These are phyloP conservation scores for Dryadomyces quercus-mongolicae DNA, from an alignment of 2,329 filamentous ascomycete species.

Conservation along the genomic window DNA sequence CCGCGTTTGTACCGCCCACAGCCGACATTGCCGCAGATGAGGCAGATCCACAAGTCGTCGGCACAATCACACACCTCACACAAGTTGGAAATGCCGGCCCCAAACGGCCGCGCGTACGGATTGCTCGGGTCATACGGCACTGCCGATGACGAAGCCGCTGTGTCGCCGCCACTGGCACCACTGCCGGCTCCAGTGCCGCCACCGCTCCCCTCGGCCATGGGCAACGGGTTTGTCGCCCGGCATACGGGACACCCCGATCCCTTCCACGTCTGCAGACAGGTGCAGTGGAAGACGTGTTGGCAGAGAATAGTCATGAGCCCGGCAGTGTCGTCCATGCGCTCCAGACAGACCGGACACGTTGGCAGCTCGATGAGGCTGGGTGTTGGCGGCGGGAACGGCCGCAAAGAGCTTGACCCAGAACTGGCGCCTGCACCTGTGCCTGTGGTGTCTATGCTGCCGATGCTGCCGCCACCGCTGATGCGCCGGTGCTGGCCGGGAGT, in stretches of 20 bases:
- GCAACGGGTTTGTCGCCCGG: constrained; percentile 58
- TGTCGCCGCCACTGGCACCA: not conserved
- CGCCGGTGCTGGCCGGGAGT: constrained; percentile 30
- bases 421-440: constrained; percentile 9
- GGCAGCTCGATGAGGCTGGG: constrained; percentile 82
- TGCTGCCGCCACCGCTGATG: not conserved
- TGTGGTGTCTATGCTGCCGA: not conserved
- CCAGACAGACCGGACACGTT: constrained; percentile 90
- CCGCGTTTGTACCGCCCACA: constrained; percentile 91
- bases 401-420: constrained; percentile 20
- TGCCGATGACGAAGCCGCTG: constrained; percentile 4
- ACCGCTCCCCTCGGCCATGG: constrained; percentile 6
- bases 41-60: constrained; percentile 85
- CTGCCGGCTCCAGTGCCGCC: not conserved
- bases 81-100: constrained; percentile 50
- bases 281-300: constrained; percentile 96
- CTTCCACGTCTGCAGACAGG: constrained; percentile 91
- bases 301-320: constrained; percentile 92
- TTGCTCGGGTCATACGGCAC: constrained; percentile 30
- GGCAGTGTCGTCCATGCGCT: constrained; percentile 96
- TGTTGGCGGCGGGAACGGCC: constrained; percentile 55
- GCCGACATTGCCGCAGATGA: constrained; percentile 85
- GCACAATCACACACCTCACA: constrained; percentile 72
- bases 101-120: constrained; percentile 43
- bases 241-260: constrained; percentile 91